Evolutionary conservation across 768 basidiomycete genomes (phyloP).

Genomic region (Rubroboletus satanas): DNA sequence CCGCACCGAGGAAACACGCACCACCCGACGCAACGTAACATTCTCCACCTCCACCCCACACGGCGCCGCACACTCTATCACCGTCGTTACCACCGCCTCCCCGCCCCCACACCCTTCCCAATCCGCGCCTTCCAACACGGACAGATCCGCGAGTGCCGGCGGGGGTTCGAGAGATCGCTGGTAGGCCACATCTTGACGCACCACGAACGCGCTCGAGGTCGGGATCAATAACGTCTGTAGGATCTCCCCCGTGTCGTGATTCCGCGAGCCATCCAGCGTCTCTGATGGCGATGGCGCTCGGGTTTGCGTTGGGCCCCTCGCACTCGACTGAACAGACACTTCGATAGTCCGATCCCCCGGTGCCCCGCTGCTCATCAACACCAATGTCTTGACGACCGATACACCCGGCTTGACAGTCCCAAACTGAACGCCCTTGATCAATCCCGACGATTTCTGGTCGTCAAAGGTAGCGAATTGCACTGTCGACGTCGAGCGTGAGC

Average conservation of each 20-base stretch:
- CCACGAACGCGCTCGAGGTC: conserved; percentile 57
- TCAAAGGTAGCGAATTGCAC: conserved; percentile 61
- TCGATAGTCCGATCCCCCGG: conserved; percentile 74
- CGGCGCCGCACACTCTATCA: conserved; percentile 51
- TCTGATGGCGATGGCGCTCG: conserved; percentile 5
- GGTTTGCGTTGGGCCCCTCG: conserved; percentile 8
- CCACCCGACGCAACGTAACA: conserved; percentile 46
- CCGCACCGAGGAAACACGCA: conserved; percentile 23
- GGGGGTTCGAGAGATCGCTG: conserved; percentile 38
- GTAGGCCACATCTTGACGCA: conserved; percentile 54
- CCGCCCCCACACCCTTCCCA: conserved; percentile 50
- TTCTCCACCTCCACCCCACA: conserved; percentile 53
- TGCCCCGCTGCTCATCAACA: conserved; percentile 57
- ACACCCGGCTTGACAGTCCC: conserved; percentile 61
- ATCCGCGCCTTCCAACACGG: conserved; percentile 45
- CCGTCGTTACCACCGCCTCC: conserved; percentile 54
- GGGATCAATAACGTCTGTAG: conserved; percentile 65
- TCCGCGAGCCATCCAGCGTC: background rate
- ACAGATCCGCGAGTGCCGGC: conserved; percentile 50
- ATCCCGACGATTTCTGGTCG: conserved; percentile 58
- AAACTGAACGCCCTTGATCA: conserved; percentile 71
- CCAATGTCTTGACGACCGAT: conserved; percentile 56
- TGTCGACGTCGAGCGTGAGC: conserved; percentile 21
- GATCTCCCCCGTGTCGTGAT: conserved; percentile 46
- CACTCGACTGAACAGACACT: conserved; percentile 68